Evolutionary conservation across 306 rosid species (phyloP).

Genomic region (Chamaecrista fasciculata): DNA sequence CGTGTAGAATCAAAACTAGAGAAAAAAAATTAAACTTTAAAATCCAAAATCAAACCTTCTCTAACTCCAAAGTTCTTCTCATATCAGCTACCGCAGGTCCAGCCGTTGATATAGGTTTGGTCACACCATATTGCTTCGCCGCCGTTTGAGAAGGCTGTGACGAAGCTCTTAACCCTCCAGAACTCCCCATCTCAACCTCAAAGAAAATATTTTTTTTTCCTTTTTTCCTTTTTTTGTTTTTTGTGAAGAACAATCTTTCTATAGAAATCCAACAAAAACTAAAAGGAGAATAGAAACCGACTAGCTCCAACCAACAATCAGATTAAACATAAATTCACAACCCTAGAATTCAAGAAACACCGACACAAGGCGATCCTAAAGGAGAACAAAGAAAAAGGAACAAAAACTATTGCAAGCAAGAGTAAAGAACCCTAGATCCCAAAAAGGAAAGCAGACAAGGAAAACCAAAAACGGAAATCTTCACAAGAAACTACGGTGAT

Average conservation of each 20-base stretch:
- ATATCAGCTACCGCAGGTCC: constrained; percentile 54
- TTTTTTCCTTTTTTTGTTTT: neutral
- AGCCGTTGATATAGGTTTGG: constrained; percentile 63
- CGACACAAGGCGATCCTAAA: neutral
- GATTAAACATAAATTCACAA: neutral
- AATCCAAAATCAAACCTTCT: constrained; percentile 52
- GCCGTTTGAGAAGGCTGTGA: constrained; percentile 27
- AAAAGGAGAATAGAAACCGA: neutral
- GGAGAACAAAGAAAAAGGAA: neutral
- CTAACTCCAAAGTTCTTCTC: constrained; percentile 45
- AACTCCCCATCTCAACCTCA: constrained; percentile 47
- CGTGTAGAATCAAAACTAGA: neutral
- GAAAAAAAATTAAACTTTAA: neutral
- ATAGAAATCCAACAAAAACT: neutral
- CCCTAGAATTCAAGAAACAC: constrained; percentile 14
- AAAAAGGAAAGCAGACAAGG: neutral
- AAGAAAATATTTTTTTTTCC: neutral
- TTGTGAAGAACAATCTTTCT: neutral
- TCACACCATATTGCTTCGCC: constrained; percentile 55
- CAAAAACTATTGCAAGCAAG: neutral
- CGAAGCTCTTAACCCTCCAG: constrained; percentile 44
- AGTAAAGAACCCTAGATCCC: neutral
- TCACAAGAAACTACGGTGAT: neutral
- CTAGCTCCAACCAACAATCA: neutral
- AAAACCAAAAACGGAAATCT: neutral